phyloP scores from a whole-genome alignment of 805 yeast genomes.

The Pichia nakasei region DNA sequence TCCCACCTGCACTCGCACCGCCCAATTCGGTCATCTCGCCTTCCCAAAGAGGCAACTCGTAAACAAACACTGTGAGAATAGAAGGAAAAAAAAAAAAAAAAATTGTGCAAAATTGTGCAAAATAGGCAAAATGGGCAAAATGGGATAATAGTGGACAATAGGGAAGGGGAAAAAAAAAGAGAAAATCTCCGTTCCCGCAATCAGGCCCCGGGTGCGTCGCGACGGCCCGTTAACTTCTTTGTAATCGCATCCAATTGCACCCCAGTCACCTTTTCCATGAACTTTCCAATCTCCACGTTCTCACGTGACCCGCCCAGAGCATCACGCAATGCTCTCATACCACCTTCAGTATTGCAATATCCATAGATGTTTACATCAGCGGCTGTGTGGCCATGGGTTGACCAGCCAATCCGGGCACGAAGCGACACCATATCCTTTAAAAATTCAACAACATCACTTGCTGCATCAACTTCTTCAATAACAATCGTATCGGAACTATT shows the following conservation, averaged over 20 bases:
- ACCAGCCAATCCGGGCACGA: slow-evolving; percentile 93
- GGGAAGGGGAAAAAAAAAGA: too few relatives aligned
- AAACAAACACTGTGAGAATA: too few relatives aligned
- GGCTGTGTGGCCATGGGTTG: slow-evolving; percentile 93
- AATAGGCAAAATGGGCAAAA: too few relatives aligned
- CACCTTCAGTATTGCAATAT: slow-evolving; percentile 47
- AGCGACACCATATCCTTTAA: slow-evolving; percentile 64
- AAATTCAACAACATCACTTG: slow-evolving; percentile 26
- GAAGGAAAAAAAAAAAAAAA: too few relatives aligned
- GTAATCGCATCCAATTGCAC: slow-evolving; percentile 37
- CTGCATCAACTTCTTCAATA: slow-evolving; percentile 24
- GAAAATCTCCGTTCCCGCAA: too few relatives aligned
- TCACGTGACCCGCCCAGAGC: slow-evolving; percentile 73
- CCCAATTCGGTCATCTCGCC: too few relatives aligned
- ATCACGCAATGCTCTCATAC: slow-evolving; percentile 31
- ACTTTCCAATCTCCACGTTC: slow-evolving; percentile 75
- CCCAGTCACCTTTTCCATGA: slow-evolving; percentile 39
- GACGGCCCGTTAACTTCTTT: slow-evolving; percentile 10
- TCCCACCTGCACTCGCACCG: too few relatives aligned
- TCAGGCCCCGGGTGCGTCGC: too few relatives aligned
- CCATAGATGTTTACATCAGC: slow-evolving; percentile 93
- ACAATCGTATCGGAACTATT: slow-evolving; percentile 34
- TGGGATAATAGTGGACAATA: too few relatives aligned
- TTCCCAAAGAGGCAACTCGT: too few relatives aligned
- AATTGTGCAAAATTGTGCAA: too few relatives aligned